Conservation (phyloP, 2,329 filamentous ascomycete genomes). For the Fusarium bulbicola region DNA sequence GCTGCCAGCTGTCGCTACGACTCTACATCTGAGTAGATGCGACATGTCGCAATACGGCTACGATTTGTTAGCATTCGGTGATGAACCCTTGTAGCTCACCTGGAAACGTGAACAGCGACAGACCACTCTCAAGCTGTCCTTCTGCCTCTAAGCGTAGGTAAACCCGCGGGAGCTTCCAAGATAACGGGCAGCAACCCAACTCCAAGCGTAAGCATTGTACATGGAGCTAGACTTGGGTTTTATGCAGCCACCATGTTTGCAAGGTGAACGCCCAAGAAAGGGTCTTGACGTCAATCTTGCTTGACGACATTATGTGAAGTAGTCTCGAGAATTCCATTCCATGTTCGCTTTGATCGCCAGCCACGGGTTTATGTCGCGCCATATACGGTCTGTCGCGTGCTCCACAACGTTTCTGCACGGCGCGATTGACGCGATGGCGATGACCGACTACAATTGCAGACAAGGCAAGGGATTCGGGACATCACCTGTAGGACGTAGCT, state of each 20-base stretch:
- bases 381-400: too few relatives aligned
- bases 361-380: accelerated
- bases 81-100: too few relatives aligned
- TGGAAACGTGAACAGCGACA: not conserved
- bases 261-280: not conserved
- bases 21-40: too few relatives aligned
- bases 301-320: not conserved
- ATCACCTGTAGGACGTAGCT: accelerated
- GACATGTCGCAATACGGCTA: not conserved
- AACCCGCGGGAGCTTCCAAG: not conserved
- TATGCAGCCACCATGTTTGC: not conserved
- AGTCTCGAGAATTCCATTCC: too few relatives aligned
- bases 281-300: not conserved
- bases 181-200: not conserved
- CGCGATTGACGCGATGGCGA: not conserved
- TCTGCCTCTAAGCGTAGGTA: not conserved
- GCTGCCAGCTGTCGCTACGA: not conserved
- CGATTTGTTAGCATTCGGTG: not conserved
- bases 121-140: not conserved
- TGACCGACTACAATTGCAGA: not conserved
- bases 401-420: not conserved
- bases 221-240: not conserved
- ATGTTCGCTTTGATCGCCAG: accelerated
- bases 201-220: not conserved
- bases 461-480: not conserved